These are phyloP conservation scores for Phytophthora sojae DNA, from an alignment of 352 stramenopile genomes.

Conservation along the genomic window DNA sequence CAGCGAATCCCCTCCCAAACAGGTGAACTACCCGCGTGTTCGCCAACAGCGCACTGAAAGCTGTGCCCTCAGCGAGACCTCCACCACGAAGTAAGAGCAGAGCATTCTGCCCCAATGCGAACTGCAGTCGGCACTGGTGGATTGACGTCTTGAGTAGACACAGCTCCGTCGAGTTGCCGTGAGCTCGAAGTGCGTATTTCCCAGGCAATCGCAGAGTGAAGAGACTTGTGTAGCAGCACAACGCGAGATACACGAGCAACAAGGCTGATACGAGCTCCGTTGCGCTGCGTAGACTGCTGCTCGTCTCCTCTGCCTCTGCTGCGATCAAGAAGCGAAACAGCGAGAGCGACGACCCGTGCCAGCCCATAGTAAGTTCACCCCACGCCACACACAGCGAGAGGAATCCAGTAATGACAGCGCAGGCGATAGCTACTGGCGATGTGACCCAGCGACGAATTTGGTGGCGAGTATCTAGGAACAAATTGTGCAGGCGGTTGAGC, in stretches of 20 bases:
- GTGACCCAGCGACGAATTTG: slow-evolving; percentile 38
- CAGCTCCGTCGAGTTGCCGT: slow-evolving; percentile 67
- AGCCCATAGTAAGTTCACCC: slow-evolving; percentile 72
- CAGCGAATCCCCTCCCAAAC: slow-evolving; percentile 58
- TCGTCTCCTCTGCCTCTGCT: slow-evolving; percentile 26
- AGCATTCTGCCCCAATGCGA: slow-evolving; percentile 74
- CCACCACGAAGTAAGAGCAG: slow-evolving; percentile 59
- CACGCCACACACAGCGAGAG: slow-evolving; percentile 68
- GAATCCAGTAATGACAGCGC: slow-evolving; percentile 36
- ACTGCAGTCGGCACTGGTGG: slow-evolving; percentile 74
- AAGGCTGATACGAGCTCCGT: slow-evolving; percentile 53
- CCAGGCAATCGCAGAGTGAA: slow-evolving; percentile 66
- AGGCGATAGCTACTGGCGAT: slow-evolving; percentile 38
- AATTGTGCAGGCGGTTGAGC: slow-evolving; percentile 43
- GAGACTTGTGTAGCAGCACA: slow-evolving; percentile 69
- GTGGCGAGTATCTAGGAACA: slow-evolving; percentile 17
- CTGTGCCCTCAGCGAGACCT: slow-evolving; percentile 50
- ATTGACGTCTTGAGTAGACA: slow-evolving; percentile 70
- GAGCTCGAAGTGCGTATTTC: slow-evolving; percentile 53
- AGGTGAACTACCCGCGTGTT: slow-evolving; percentile 68
- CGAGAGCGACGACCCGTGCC: slow-evolving; percentile 41
- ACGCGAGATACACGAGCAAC: slow-evolving; percentile 63
- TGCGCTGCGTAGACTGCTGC: slow-evolving; percentile 28
- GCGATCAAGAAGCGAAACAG: slow-evolving; percentile 41
- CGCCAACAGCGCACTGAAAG: slow-evolving; percentile 63